Evolutionary conservation across 1,139 yeast species (phyloP), one percentile per base, ranked within the genome.

Genomic region (Geotrichum aggregatum): DNA sequence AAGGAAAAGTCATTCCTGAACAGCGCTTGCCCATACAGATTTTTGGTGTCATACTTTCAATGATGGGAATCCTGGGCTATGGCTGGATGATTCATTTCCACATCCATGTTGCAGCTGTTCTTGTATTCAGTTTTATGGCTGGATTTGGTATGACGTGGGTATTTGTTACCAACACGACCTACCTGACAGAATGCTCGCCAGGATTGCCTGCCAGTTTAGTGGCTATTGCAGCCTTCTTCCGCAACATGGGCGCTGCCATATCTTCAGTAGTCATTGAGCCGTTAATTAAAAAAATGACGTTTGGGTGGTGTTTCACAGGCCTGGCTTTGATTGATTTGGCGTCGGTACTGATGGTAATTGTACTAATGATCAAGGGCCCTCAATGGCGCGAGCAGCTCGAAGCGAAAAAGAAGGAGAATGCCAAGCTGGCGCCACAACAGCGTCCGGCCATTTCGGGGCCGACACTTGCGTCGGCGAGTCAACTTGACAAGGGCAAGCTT

Each of bases 131-230:
- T 0, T 77, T 76, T 55, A 60, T 79, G 7, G 68, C 71, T 43
- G 82, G 82, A 0, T 76, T 78, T 61, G 83, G 84, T 3, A 73
- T 79, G 74, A 76, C 83, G 0, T 79, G 82, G 79, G 78, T 79
- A 19, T 77, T 79, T 59, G 77, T 78, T n/a, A 74, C 79, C 1
- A 76, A 76, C 13, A 79, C 82, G 51, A 77, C 84, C 0, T 80
- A 79, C 60, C 64, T 79, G 50, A 76, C 83, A 0, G 84, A 80
- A 57, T 71, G 80, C 50, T 67, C 79, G 8, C 70, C 76, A 1
- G 76, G 74, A 0, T 77, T 76, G 56, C 79, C 83, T 0, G 80
- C 84, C 1, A 73, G 82, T 0, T 71, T 76, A 55, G 81, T 80
- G 11, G 83, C 85, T 0, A 66, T 80, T 52, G 81, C 80, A 1